Evolutionary conservation across 305 asterid species (phyloP), one percentile per base, ranked within the genome.

Genomic region (Fraxinus dipetala): DNA sequence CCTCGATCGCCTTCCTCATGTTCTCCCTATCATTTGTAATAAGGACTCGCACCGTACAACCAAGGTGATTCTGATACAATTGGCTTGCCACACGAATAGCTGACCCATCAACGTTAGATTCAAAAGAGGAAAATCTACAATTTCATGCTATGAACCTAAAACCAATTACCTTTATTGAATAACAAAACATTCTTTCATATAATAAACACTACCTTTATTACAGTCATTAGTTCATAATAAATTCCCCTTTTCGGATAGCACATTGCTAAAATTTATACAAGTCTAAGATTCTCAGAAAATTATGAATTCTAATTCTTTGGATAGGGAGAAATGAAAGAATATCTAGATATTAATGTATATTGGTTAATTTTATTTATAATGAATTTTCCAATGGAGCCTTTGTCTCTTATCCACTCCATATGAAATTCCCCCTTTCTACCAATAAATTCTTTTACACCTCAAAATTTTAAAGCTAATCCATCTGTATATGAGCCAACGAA

Each of bases 11-110:
- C 85, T 96, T 96, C 84, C 89, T 92, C 90, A 88, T 92, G 88
- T 93, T 96, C 51, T 96, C 98, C 86, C 91, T 89, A 78, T 96
- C 99, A 88, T 96, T 96, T 61, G 99, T 96, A 83, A 96, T 81
- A 78, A 94, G 93, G 85, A 96, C 92, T 1, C 86, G 88, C 32
- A 87, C 90, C 70, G 84, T 83, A 76, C 81, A 59, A 6, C 95
- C 93, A 18, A 96, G 98, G 89, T 96, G 99, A 87, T 88, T 91
- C 84, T 94, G 98, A 89, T 94, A 96, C 99, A 98, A 96, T 63
- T 90, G 95, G 72, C 96, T 87, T 54, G 99, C 98, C 83, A 89
- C 95, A 61, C 99, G 88, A 76, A 95, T 95, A 32, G 99, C 99
- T 95, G 95, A 83, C 87, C 38, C 83, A 80, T 76, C 87, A 86